Evolutionary conservation across 768 basidiomycete species (phyloP).

Genomic region (Agaricus blazei): DNA sequence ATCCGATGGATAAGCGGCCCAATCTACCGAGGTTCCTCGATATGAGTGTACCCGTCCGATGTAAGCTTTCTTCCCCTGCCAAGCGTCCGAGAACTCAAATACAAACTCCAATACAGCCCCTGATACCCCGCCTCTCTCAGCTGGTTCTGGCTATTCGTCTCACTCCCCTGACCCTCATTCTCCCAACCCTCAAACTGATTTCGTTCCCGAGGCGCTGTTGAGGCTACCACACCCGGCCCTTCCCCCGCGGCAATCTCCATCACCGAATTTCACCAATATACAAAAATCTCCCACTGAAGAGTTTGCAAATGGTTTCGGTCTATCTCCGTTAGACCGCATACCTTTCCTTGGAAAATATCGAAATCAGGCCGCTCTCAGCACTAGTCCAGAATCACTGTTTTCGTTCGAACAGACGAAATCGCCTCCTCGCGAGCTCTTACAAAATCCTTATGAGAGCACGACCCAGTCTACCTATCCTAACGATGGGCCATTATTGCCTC

Average conservation of each 20-base stretch:
- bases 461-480: conserved; percentile 4
- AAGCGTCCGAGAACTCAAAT: conserved; percentile 7
- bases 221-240: conserved; percentile 19
- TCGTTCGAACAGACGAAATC: conserved; percentile 1
- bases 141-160: conserved; percentile 40
- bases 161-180: conserved; percentile 39
- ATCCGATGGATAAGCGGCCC: conserved; percentile 19
- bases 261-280: conserved; percentile 11
- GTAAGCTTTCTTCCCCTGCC: conserved; percentile 25
- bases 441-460: neutral
- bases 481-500: conserved; percentile 5
- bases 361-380: conserved; percentile 24
- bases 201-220: conserved; percentile 14
- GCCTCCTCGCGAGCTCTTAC: neutral
- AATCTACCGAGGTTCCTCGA: conserved; percentile 43
- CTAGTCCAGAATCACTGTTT: conserved; percentile 4
- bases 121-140: conserved; percentile 42
- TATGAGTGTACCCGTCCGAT: conserved; percentile 35
- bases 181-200: conserved; percentile 31
- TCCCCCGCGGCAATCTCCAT: conserved; percentile 15
- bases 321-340: conserved; percentile 20
- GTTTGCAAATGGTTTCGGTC: conserved; percentile 6
- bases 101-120: conserved; percentile 20
- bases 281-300: conserved; percentile 9
- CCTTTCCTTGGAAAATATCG: conserved; percentile 58